Evolutionary conservation across 768 basidiomycete genomes (phyloP).

Genomic region (Trametes gibbosa): DNA sequence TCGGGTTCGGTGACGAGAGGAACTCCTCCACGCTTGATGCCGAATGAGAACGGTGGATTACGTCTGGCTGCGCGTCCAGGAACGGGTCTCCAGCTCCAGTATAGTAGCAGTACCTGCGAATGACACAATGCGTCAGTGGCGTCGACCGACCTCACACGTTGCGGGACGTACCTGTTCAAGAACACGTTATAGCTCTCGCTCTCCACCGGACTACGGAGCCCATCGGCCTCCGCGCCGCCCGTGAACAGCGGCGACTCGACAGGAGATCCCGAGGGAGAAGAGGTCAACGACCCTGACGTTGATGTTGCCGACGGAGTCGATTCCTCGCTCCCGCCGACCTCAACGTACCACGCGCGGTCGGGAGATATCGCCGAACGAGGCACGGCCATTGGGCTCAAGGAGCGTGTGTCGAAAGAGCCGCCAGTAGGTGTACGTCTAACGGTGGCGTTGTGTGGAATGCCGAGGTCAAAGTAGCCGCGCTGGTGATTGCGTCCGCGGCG

Average conservation of each 20-base stretch:
- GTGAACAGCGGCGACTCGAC: constrained; percentile 29
- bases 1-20: constrained; percentile 37
- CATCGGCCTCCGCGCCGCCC: constrained; percentile 10
- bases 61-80: constrained; percentile 29
- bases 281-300: constrained; percentile 41
- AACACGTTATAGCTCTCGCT: constrained; percentile 53
- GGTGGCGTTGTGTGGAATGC: constrained; percentile 23
- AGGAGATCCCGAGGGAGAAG: constrained; percentile 39
- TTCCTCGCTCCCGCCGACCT: constrained; percentile 31
- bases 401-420: constrained; percentile 29
- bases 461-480: constrained; percentile 53
- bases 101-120: constrained; percentile 75
- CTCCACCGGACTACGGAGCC: constrained; percentile 18
- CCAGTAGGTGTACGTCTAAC: constrained; percentile 49
- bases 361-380: constrained; percentile 1
- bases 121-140: neutral
- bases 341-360: constrained; percentile 16
- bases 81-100: constrained; percentile 50
- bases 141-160: constrained; percentile 1
- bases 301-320: constrained; percentile 49
- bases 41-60: constrained; percentile 43
- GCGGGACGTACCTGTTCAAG: constrained; percentile 54
- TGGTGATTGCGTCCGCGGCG: constrained; percentile 47
- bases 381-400: neutral
- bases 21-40: constrained; percentile 55